phyloP scores from a whole-genome alignment of 257 asterid genomes.

The Gentiana straminea region DNA sequence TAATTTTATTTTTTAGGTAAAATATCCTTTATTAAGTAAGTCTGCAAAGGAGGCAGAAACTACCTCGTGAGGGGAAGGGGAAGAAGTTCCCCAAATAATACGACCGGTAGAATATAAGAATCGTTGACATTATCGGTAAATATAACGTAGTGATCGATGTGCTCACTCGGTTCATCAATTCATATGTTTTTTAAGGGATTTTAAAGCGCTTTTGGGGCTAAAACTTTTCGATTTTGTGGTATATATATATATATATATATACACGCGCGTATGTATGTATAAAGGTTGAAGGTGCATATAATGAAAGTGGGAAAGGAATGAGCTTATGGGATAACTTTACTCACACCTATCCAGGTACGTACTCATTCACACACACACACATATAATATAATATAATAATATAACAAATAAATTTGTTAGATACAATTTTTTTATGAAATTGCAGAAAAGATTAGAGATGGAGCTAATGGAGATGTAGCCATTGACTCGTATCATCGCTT shows the following conservation, averaged over 20 bases:
- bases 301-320: slow-evolving; percentile 23
- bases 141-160: no score
- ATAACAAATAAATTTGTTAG: background rate
- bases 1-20: no score
- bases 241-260: no score
- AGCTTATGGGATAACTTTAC: slow-evolving; percentile 36
- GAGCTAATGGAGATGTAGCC: slow-evolving; percentile 31
- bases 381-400: background rate
- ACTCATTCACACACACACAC: no score
- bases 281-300: slow-evolving; percentile 24
- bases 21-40: no score
- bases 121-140: no score
- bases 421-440: background rate
- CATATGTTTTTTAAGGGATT: background rate
- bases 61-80: no score
- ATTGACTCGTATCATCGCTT: slow-evolving; percentile 25
- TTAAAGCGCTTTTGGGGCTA: no score
- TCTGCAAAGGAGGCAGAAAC: no score
- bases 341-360: slow-evolving; percentile 8
- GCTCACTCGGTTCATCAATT: background rate
- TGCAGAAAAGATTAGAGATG: slow-evolving; percentile 22
- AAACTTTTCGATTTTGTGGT: background rate
- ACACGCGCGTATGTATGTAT: background rate
- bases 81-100: no score
- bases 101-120: no score